These are phyloP conservation scores for Cantharellus cinnabarinus DNA, from an alignment of 768 basidiomycete genomes.

Conservation along the genomic window DNA sequence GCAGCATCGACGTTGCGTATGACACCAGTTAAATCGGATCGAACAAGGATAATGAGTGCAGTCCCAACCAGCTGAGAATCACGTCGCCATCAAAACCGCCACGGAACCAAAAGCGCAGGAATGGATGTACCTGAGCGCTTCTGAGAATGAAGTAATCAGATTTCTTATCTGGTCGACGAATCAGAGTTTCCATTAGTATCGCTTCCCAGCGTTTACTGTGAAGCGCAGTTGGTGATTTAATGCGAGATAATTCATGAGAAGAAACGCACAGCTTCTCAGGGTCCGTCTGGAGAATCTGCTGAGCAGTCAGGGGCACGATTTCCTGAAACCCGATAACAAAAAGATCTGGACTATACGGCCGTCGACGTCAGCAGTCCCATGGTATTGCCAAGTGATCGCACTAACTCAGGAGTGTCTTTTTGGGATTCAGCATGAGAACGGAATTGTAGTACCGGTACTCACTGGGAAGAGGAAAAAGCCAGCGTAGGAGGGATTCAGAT, in stretches of 20 bases:
- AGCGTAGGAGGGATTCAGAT: conserved; percentile 64
- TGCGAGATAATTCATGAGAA: background rate
- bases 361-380: conserved; percentile 4
- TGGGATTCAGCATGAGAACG: background rate
- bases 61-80: conserved; percentile 71
- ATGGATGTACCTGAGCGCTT: conserved; percentile 58
- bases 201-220: conserved; percentile 74
- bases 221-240: background rate
- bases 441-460: conserved; percentile 14
- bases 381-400: conserved; percentile 4
- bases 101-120: background rate
- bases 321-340: conserved; percentile 23
- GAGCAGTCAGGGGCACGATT: conserved; percentile 92
- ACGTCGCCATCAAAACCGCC: background rate
- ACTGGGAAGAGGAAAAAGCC: conserved; percentile 79
- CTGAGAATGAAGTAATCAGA: conserved; percentile 67
- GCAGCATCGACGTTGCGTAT: conserved; percentile 87
- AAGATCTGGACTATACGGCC: conserved; percentile 50
- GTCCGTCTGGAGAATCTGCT: conserved; percentile 90
- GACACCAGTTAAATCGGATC: conserved; percentile 48
- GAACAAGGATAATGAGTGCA: conserved; percentile 69
- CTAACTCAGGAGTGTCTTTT: conserved; percentile 30
- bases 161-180: conserved; percentile 43
- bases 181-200: conserved; percentile 59
- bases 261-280: conserved; percentile 59